Percentiles rank a stretch among this genome's conserved stretches.
phyloP scores from a whole-genome alignment of 805 yeast species.

The Starmerella davenportii region DNA sequence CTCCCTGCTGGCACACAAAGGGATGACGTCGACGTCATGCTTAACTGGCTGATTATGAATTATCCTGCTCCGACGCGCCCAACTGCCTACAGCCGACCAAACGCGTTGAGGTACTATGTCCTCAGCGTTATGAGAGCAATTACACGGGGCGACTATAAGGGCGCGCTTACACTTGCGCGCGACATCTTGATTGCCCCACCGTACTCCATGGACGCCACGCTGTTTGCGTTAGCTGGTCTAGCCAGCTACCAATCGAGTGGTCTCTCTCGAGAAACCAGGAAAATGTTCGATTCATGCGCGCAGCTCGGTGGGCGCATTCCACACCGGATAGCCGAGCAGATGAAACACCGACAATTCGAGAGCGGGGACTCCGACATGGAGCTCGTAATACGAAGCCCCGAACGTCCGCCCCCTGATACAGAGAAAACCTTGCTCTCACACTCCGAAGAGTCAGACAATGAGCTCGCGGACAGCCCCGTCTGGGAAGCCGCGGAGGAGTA shows the following conservation, averaged over 20 bases:
- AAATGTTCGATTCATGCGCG: slow-evolving; percentile 6
- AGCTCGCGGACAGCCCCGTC: too few relatives aligned
- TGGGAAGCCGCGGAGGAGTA: too few relatives aligned
- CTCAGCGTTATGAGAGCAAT: slow-evolving; percentile 3
- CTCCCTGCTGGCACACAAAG: too few relatives aligned
- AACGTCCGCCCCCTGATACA: too few relatives aligned
- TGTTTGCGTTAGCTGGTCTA: slow-evolving; percentile 13
- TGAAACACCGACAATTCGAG: too few relatives aligned
- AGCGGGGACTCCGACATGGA: too few relatives aligned
- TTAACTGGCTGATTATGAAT: slow-evolving; percentile 13
- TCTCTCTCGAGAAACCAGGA: not conserved
- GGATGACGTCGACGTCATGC: slow-evolving; percentile 2
- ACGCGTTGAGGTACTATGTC: not conserved
- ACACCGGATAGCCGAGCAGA: too few relatives aligned
- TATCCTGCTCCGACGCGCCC: slow-evolving; percentile 1
- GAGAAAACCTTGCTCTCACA: too few relatives aligned
- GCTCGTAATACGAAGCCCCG: too few relatives aligned
- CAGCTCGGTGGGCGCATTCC: slow-evolving; percentile 14
- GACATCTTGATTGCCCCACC: slow-evolving; percentile 4
- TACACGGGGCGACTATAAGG: not conserved
- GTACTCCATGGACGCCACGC: slow-evolving; percentile 3
- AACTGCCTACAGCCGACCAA: not conserved
- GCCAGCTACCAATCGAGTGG: not conserved
- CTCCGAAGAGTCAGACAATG: too few relatives aligned
- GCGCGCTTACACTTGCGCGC: slow-evolving; percentile 9